phyloP scores from a whole-genome alignment of 164 flowering plant genomes.

The Vitis riparia region DNA sequence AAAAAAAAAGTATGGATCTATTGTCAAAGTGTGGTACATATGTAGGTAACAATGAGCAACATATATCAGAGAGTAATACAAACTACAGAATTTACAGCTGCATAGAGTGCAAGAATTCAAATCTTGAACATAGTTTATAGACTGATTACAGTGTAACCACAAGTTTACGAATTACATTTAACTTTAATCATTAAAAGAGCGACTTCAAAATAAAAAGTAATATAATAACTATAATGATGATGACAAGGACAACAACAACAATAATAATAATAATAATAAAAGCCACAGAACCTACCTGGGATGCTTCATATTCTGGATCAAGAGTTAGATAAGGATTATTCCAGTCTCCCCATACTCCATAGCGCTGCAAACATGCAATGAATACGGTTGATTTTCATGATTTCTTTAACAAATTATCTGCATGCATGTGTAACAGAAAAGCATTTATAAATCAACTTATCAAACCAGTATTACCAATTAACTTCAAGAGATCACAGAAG shows the following conservation, averaged over 20 bases:
- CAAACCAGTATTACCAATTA: background rate
- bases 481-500: background rate
- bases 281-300: slow-evolving; percentile 60
- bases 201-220: too few relatives aligned
- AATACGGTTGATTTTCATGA: background rate
- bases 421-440: background rate
- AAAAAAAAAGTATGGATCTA: background rate
- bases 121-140: background rate
- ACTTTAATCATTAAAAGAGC: background rate
- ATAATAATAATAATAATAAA: background rate
- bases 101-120: background rate
- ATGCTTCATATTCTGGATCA: slow-evolving; percentile 93
- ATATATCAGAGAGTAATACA: background rate
- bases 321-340: slow-evolving; percentile 84
- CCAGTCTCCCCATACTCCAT: slow-evolving; percentile 99
- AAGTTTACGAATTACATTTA: background rate
- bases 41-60: background rate
- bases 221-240: too few relatives aligned
- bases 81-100: background rate
- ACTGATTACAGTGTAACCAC: too few relatives aligned
- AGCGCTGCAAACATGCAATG: slow-evolving; percentile 59
- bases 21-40: background rate
- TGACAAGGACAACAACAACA: too few relatives aligned
- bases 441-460: background rate
- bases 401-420: background rate